Evolutionary conservation across 2,329 filamentous ascomycete genomes (phyloP).

Genomic region (Fusarium austroafricanum): DNA sequence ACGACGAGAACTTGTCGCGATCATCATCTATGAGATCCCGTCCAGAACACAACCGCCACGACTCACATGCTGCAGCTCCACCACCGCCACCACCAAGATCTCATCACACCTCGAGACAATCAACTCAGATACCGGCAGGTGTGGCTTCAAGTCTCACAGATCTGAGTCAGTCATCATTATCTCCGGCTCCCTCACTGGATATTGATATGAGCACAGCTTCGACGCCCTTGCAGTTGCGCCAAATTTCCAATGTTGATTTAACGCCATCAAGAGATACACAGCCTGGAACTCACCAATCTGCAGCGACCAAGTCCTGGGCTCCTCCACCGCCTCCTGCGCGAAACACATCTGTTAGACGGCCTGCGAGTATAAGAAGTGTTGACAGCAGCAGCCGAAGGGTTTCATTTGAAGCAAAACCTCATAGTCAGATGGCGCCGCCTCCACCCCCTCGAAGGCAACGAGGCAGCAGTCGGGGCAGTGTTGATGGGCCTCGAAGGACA

Average conservation of each 20-base stretch:
- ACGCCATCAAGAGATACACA: constrained; percentile 25
- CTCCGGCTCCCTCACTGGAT: constrained; percentile 37
- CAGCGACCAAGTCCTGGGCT: constrained; percentile 36
- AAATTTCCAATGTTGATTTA: constrained; percentile 21
- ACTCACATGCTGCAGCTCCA: constrained; percentile 60
- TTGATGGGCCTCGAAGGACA: constrained; percentile 52
- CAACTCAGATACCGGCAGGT: constrained; percentile 35
- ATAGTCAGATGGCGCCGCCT: constrained; percentile 50
- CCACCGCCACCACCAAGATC: constrained; percentile 68
- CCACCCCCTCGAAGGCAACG: constrained; percentile 65
- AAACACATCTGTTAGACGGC: constrained; percentile 58
- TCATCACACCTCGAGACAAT: constrained; percentile 52
- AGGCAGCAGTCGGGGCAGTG: constrained; percentile 59
- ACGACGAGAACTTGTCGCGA: constrained; percentile 57
- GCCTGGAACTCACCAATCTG: constrained; percentile 22
- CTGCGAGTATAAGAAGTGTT: constrained; percentile 56
- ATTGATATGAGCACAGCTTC: constrained; percentile 21
- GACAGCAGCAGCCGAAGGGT: constrained; percentile 51
- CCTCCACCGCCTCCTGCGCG: constrained; percentile 61
- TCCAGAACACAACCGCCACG: constrained; percentile 58
- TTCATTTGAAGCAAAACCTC: constrained; percentile 46
- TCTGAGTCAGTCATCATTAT: constrained; percentile 32
- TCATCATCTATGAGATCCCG: constrained; percentile 63
- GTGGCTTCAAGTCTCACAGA: constrained; percentile 51
- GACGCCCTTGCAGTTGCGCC: constrained; percentile 23